Evolutionary conservation across 768 basidiomycete genomes (phyloP).

Genomic region (Trametes meyenii): DNA sequence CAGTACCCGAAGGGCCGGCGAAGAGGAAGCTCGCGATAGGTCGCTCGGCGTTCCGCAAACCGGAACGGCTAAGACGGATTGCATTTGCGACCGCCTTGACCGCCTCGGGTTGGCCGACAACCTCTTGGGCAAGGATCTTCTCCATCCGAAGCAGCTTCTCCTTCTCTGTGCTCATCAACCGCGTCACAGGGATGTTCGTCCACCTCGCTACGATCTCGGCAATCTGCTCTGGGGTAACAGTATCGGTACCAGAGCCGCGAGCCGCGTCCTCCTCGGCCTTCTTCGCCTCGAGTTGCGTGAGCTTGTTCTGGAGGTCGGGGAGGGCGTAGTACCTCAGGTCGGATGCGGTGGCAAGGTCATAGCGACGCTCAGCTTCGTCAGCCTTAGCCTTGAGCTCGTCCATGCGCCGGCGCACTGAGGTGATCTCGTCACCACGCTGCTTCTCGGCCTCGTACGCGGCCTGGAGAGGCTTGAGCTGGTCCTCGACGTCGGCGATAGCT

Average conservation of each 20-base stretch:
- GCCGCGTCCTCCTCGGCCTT: slow-evolving; percentile 73
- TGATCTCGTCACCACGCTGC: slow-evolving; percentile 78
- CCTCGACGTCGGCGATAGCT: slow-evolving; percentile 81
- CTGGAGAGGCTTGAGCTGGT: slow-evolving; percentile 79
- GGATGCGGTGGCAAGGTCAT: slow-evolving; percentile 75
- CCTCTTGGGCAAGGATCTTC: slow-evolving; percentile 70
- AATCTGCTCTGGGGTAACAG: slow-evolving; percentile 86
- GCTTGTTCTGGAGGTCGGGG: slow-evolving; percentile 78
- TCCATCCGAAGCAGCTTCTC: slow-evolving; percentile 91
- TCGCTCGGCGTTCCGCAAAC: slow-evolving; percentile 84
- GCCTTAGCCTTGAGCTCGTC: slow-evolving; percentile 92
- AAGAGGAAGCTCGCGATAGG: slow-evolving; percentile 94
- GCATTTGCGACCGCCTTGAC: slow-evolving; percentile 94
- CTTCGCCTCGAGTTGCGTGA: slow-evolving; percentile 71
- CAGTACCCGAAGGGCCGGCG: slow-evolving; percentile 89
- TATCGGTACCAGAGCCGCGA: slow-evolving; percentile 56
- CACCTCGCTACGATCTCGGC: slow-evolving; percentile 93
- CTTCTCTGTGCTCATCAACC: slow-evolving; percentile 85
- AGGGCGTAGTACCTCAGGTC: slow-evolving; percentile 92
- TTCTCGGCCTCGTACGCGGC: slow-evolving; percentile 90
- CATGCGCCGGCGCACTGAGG: slow-evolving; percentile 73
- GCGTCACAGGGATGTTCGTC: slow-evolving; percentile 90
- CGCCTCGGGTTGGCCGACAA: slow-evolving; percentile 90
- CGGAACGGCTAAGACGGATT: slow-evolving; percentile 88
- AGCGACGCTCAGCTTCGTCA: slow-evolving; percentile 89